These are phyloP conservation scores for Lentinula edodes DNA, from an alignment of 768 basidiomycete genomes.

Conservation along the genomic window DNA sequence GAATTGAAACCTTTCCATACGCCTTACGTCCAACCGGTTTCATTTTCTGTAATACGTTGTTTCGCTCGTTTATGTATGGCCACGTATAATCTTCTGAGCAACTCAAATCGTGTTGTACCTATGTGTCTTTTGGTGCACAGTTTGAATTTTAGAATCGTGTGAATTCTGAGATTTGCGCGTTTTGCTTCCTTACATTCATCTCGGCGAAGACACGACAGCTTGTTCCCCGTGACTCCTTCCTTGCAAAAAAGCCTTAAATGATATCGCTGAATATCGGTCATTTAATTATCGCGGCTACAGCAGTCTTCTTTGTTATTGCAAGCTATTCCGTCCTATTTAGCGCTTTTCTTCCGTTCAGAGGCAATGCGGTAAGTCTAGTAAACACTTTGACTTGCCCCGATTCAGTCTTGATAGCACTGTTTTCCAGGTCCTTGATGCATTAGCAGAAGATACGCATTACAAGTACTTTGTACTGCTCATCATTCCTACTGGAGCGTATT, in stretches of 20 bases:
- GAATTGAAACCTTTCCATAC: neutral
- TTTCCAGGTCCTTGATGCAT: slow-evolving; percentile 52
- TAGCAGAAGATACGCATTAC: slow-evolving; percentile 79
- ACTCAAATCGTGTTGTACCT: no score
- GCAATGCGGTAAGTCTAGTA: slow-evolving; percentile 38
- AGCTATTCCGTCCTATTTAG: slow-evolving; percentile 63
- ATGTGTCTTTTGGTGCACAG: no score
- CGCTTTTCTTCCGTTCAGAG: slow-evolving; percentile 51
- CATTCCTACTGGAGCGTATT: slow-evolving; percentile 78
- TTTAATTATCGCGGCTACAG: slow-evolving; percentile 38
- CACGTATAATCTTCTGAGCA: no score
- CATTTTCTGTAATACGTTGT: no score
- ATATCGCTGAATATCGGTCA: slow-evolving; percentile 31
- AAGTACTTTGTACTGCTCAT: slow-evolving; percentile 80
- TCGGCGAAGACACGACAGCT: no score
- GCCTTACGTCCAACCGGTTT: no score
- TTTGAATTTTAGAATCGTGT: no score
- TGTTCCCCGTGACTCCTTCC: neutral
- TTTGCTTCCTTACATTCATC: no score
- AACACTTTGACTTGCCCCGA: neutral
- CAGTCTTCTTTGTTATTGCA: slow-evolving; percentile 49
- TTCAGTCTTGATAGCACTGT: neutral
- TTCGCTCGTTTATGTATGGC: no score
- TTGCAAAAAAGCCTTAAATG: neutral
- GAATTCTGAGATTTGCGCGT: no score